Evolutionary conservation across 2,329 filamentous ascomycete species (phyloP), one percentile per base, ranked within the genome.

Genomic region (Elsinoe batatas): DNA sequence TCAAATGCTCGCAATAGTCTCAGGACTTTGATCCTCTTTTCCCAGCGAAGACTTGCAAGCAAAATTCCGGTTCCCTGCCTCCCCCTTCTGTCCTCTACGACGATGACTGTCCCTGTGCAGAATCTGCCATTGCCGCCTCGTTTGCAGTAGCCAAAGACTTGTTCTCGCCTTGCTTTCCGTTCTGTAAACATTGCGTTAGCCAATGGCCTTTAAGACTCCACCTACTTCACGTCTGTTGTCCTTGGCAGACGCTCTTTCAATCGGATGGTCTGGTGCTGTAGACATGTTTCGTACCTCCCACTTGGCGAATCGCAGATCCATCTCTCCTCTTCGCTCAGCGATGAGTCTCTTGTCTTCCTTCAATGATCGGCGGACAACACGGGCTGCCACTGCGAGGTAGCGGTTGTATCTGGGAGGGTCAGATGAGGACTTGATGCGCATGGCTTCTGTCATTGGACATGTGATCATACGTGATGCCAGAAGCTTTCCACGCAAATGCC

Each of bases 401-500:
- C 91, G 93, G 86, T 98, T 98, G 88, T 98, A 98, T 79, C 93
- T 98, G 73, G 17, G 40, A 32, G 73, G 17, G 40, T 33, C 15
- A 32, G 3, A 38, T 58, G 54, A 60, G 57, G 40, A 37, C 32
- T 43, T 47, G 32, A 13, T 33, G n/a, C 37, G 49, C 26, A 32
- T 35, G 47, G 43, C 30, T 53, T 26, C 26, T 8, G 26, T 7
- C 26, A 30, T 5, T 30, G 26, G 7, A 30, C 2, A 8, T 5
- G 2, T 5, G 32, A 59, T 80, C 88, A 74, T 87, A 95, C 91
- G 85, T 94, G 72, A 97, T 80, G 76, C 93, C 93, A 74, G 93
- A 88, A 71, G 91, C 83, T 87, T 96, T 97, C 93, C 91, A 98
- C 72, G 91, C 88, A 79, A 91, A 91, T 77, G 87, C 80, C 93